Evolutionary conservation across 1,284 basidiomycete species (phyloP).

Genomic region (Sphagnurus paluster): DNA sequence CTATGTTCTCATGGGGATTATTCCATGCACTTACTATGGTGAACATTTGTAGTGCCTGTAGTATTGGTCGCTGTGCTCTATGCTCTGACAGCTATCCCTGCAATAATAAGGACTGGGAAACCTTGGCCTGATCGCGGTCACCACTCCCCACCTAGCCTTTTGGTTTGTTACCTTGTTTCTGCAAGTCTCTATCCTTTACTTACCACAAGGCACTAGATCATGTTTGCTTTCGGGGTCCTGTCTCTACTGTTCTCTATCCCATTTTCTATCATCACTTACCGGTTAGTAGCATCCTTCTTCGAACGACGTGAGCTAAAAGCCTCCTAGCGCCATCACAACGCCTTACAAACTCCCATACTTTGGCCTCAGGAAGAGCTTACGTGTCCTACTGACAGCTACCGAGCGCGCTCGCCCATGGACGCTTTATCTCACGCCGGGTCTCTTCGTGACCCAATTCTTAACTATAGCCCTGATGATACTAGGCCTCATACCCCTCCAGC

Average conservation of each 20-base stretch:
- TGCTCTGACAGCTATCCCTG: no score
- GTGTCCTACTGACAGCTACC: constrained; percentile 76
- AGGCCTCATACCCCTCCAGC: constrained; percentile 56
- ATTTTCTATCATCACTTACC: constrained; percentile 74
- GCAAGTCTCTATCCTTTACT: neutral
- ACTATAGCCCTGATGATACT: constrained; percentile 68
- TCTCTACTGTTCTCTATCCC: constrained; percentile 76
- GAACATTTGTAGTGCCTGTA: no score
- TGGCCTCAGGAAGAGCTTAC: constrained; percentile 60
- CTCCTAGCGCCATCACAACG: constrained; percentile 71
- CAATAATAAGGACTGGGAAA: no score
- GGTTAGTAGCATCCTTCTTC: constrained; percentile 44
- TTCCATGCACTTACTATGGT: neutral
- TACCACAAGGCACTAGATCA: constrained; percentile 34
- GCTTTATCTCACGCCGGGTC: constrained; percentile 82
- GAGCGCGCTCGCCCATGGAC: constrained; percentile 79
- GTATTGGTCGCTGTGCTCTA: no score
- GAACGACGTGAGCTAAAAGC: neutral
- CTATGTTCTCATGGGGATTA: neutral
- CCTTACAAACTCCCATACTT: constrained; percentile 80
- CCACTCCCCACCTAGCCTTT: no score
- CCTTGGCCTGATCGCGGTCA: no score
- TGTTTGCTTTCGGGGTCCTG: constrained; percentile 56
- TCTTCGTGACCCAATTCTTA: constrained; percentile 64
- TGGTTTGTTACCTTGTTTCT: no score